Evolutionary conservation across 768 basidiomycete species (phyloP).

Genomic region (Pisolithus orientalis): DNA sequence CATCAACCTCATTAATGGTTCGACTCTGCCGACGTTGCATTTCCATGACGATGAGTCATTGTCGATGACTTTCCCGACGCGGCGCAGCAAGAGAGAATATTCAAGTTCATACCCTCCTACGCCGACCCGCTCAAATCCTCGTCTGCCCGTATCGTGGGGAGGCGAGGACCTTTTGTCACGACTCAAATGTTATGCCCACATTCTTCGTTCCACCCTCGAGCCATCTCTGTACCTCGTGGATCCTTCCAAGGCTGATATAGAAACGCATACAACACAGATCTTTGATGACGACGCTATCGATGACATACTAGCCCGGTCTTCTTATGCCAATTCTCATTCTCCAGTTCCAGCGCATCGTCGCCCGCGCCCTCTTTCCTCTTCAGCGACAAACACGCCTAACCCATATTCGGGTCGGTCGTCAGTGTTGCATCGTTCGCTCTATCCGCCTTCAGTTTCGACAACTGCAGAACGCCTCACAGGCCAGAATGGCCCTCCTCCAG

Average conservation of each 20-base stretch:
- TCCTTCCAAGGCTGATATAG: slow-evolving; percentile 88
- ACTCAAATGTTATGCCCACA: slow-evolving; percentile 67
- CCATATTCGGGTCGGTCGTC: slow-evolving; percentile 66
- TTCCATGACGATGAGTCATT: slow-evolving; percentile 97
- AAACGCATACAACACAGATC: slow-evolving; percentile 79
- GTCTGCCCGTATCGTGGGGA: slow-evolving; percentile 61
- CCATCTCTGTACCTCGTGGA: slow-evolving; percentile 86
- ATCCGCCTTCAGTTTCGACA: slow-evolving; percentile 45
- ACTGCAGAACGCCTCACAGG: slow-evolving; percentile 57
- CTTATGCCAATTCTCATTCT: slow-evolving; percentile 70
- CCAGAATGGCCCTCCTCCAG: slow-evolving; percentile 79
- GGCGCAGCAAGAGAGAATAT: slow-evolving; percentile 25
- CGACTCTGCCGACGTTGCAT: slow-evolving; percentile 82
- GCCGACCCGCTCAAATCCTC: slow-evolving; percentile 40
- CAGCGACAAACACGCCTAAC: slow-evolving; percentile 32
- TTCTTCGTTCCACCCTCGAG: slow-evolving; percentile 83
- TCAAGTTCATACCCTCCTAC: slow-evolving; percentile 60
- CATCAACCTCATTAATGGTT: slow-evolving; percentile 81
- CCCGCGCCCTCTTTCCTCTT: slow-evolving; percentile 54
- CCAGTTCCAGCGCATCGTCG: slow-evolving; percentile 81
- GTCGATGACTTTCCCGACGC: slow-evolving; percentile 53
- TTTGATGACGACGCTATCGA: slow-evolving; percentile 87
- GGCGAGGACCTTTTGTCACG: slow-evolving; percentile 81
- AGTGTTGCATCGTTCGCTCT: slow-evolving; percentile 72
- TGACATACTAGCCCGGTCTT: slow-evolving; percentile 76